phyloP scores from a whole-genome alignment of 495 filamentous ascomycete species.

The Aspergillus sclerotiicarbonarius region DNA sequence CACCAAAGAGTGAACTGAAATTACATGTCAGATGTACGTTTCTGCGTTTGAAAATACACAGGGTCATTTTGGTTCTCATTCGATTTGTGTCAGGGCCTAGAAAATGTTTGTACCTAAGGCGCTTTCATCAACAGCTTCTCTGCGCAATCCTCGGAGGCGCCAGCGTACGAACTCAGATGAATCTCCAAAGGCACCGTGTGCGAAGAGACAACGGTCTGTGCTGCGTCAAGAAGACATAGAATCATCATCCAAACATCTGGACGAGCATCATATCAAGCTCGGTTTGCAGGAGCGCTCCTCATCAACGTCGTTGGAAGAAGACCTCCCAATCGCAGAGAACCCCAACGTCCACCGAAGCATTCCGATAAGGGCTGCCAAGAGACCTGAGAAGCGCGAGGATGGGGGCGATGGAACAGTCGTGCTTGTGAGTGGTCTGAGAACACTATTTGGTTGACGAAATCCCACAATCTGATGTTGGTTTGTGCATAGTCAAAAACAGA shows the following conservation, averaged over 20 bases:
- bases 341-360: slow-evolving; percentile 41
- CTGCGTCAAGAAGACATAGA: slow-evolving; percentile 55
- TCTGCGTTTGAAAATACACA: slow-evolving; percentile 2
- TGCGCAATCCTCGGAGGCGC: slow-evolving; percentile 63
- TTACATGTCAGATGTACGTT: neutral
- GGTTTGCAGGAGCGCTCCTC: slow-evolving; percentile 20
- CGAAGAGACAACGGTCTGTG: slow-evolving; percentile 68
- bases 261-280: slow-evolving; percentile 19
- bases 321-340: slow-evolving; percentile 12
- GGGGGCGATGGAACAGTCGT: slow-evolving; percentile 60
- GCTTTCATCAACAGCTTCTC: slow-evolving; percentile 43
- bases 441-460: slow-evolving; percentile 1
- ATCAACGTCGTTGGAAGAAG: slow-evolving; percentile 11
- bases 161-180: slow-evolving; percentile 66
- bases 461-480: slow-evolving; percentile 20
- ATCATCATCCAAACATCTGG: slow-evolving; percentile 17
- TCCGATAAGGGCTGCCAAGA: slow-evolving; percentile 60
- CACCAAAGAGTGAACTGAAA: too few relatives aligned
- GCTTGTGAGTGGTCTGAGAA: slow-evolving; percentile 50
- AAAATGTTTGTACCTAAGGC: slow-evolving; percentile 63
- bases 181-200: slow-evolving; percentile 60
- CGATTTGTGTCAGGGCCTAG: neutral
- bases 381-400: slow-evolving; percentile 42
- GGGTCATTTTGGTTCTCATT: neutral
- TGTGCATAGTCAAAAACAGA: slow-evolving; percentile 72